A percentile compares a stretch with the other conserved stretches of the same genome.
Conservation (phyloP, 371 early-diverging fungal species). For the Nematocida sp. region DNA sequence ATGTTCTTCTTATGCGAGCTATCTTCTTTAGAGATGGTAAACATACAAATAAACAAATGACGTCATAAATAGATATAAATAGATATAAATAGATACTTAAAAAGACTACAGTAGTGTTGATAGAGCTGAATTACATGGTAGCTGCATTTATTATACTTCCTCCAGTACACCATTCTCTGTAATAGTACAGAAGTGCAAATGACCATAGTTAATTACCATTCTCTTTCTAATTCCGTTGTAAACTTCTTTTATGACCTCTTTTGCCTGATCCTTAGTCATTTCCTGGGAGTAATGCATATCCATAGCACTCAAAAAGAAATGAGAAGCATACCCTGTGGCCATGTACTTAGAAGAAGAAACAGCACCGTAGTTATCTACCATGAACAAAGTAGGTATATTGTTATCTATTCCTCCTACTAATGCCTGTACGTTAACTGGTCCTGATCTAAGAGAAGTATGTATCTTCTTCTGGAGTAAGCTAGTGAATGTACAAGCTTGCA, state of each 20-base stretch:
- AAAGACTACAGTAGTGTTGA: too few relatives aligned
- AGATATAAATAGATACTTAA: too few relatives aligned
- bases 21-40: background rate
- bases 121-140: too few relatives aligned
- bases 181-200: slow-evolving; percentile 46
- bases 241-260: slow-evolving; percentile 47
- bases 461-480: slow-evolving; percentile 52
- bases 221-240: slow-evolving; percentile 55
- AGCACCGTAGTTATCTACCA: slow-evolving; percentile 59
- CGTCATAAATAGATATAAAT: too few relatives aligned
- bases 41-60: too few relatives aligned
- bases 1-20: background rate
- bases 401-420: slow-evolving; percentile 47
- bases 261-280: slow-evolving; percentile 41
- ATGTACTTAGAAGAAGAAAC: slow-evolving; percentile 36
- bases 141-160: too few relatives aligned
- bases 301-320: slow-evolving; percentile 53
- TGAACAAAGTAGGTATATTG: slow-evolving; percentile 25
- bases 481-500: slow-evolving; percentile 43
- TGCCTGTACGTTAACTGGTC: slow-evolving; percentile 29
- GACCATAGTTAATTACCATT: slow-evolving; percentile 40
- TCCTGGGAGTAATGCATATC: slow-evolving; percentile 49
- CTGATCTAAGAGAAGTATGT: slow-evolving; percentile 34
- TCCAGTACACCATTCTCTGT: slow-evolving; percentile 42
- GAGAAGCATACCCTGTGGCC: slow-evolving; percentile 50